Percentiles rank a stretch among this genome's conserved stretches.
phyloP scores from a whole-genome alignment of 1,284 basidiomycete genomes.

The Papiliotrema terrestris region DNA sequence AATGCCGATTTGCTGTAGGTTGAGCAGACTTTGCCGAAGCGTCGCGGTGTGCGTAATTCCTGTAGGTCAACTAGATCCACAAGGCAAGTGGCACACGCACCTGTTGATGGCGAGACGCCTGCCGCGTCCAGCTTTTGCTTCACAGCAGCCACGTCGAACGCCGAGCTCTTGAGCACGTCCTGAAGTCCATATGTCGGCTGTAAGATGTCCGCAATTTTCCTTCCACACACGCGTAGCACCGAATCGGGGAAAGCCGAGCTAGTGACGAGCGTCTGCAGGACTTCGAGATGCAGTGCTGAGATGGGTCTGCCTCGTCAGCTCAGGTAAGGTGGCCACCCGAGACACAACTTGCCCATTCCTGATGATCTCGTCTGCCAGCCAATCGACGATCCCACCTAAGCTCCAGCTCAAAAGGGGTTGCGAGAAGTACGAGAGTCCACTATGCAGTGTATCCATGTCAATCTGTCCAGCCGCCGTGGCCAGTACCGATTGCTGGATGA shows the following conservation, averaged over 20 bases:
- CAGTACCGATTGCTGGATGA: slow-evolving; percentile 53
- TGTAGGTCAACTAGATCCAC: background rate
- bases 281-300: slow-evolving; percentile 42
- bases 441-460: slow-evolving; percentile 52
- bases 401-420: slow-evolving; percentile 55
- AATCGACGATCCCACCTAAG: slow-evolving; percentile 51
- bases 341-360: slow-evolving; percentile 38
- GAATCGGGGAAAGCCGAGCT: slow-evolving; percentile 37
- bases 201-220: slow-evolving; percentile 25
- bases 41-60: no score
- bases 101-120: slow-evolving; percentile 5
- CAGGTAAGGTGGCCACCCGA: background rate
- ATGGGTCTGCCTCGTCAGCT: slow-evolving; percentile 20
- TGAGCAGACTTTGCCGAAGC: no score
- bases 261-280: slow-evolving; percentile 40
- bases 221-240: slow-evolving; percentile 30
- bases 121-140: slow-evolving; percentile 20
- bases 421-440: slow-evolving; percentile 54
- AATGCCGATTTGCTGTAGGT: no score
- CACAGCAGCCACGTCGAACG: slow-evolving; percentile 31
- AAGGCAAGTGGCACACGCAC: slow-evolving; percentile 3
- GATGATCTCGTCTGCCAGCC: slow-evolving; percentile 45
- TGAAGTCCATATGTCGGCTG: slow-evolving; percentile 27
- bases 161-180: slow-evolving; percentile 33
- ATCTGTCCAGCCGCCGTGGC: slow-evolving; percentile 51